Base-by-base conservation (phyloP, 2,329 filamentous ascomycete species). In the Amauroascus niger region DNA sequence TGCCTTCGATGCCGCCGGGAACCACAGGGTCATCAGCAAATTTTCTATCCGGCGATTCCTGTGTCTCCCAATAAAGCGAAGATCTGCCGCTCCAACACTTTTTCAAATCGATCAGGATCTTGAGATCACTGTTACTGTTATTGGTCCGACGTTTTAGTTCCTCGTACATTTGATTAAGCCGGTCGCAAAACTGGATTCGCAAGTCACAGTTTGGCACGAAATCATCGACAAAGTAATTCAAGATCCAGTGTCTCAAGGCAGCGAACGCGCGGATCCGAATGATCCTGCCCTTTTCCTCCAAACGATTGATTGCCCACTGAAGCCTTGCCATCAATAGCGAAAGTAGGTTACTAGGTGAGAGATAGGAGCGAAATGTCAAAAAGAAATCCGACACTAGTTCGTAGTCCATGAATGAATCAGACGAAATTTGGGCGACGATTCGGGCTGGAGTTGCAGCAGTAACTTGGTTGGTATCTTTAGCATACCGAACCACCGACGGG, bases 321-420 rank as follows among this genome's bases (percentile, higher is more conserved):
- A 98, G 72, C 16, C 93, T 82, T 1, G 90, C 85, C 58, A 97
- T 78, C 14, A 98, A 77, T 76, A 95, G 88, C 45, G 83, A 82
- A 20, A 95, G 77, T 2, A 98, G 76, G 62, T 91, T 85, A 18
- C 77, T 75, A 0, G 86, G 77, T 11, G 87, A 83, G 55, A 98
- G 75, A 65, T 96, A 98, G 2, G 86, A 80, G 47, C 93, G 87
- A 65, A 88, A 98, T 0, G 93, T 97, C 20, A 98, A 79, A 64
- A 98, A 98, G 71, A 98, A 98, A 68, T 98, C 93, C 1, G 93
- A 97, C 3, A 98, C 81, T 4, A 98, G 78, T 64, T 97, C 91
- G 67, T 98, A 98, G 68, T 98, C 91, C 64, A 98, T 81, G 66
- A 97, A 96, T 48, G 83, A 89, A 14, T 93, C 88, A 0, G 93